Evolutionary conservation across 1,284 basidiomycete genomes (phyloP), one percentile per base, ranked within the genome.

Genomic region (Ustilago tritici): DNA sequence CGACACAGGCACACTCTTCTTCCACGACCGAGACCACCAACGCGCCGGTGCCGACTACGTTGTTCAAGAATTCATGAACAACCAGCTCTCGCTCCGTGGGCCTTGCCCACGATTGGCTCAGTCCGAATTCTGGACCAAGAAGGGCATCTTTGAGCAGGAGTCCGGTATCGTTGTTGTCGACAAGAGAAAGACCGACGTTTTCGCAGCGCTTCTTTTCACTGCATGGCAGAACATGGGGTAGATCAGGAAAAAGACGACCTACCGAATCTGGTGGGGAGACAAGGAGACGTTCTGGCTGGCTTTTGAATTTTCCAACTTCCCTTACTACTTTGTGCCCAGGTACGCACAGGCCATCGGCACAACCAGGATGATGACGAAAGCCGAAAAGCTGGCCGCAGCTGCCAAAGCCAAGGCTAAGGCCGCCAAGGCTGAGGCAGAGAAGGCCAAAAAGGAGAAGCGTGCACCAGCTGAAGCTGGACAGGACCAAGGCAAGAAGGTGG

Each of bases 261-360:
- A 79, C 32, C 31, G 77, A 3, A 61, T 79, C 28, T 79, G 64
- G 58, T 71, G 72, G 67, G 77, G 72, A 31, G 70, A 74, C 54
- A 78, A 70, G 46, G 76, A 79, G 62, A 73, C 77, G 3, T 79
- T 76, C 59, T 79, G 77, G 77, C 67, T 79, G 7, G 70, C 74
- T 0, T 79, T 79, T 40, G 77, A 79, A 46, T 70, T 79, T 35
- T 52, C 74, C 17, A 61, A 56, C 32, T 79, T 79, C 50, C 70
- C 68, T 7, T 79, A 79, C 63, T 79, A 76, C 55, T 76, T 79
- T 64, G 73, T 76, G 31, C 67, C 71, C 2, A 41, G 63, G 8
- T 76, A 76, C 19, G 77, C 77, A 10, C 71, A 75, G 63, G 73
- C 70, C 1, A 73, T 79, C 31, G 77, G 77, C 0, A 57, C 65